Evolutionary conservation across 2,329 filamentous ascomycete species (phyloP).

Genomic region (Phyllosticta citriasiana): DNA sequence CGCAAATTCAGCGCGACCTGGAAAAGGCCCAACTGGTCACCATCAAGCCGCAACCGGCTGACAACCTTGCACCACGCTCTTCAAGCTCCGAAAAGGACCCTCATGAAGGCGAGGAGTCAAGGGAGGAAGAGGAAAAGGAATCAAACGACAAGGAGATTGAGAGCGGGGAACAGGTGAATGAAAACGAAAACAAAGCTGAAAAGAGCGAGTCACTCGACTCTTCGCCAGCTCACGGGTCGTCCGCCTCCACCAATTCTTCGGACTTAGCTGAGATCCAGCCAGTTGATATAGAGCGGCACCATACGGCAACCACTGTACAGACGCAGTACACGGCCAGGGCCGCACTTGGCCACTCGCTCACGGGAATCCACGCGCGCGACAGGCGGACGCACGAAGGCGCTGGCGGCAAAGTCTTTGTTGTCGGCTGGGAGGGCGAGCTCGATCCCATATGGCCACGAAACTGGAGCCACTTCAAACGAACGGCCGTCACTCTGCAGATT

Average conservation of each 20-base stretch:
- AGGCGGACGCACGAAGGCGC: conserved; percentile 27
- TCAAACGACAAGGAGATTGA: background rate
- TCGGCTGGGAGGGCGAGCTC: conserved; percentile 26
- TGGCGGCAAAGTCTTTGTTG: conserved; percentile 29
- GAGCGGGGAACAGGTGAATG: background rate
- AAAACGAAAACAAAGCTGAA: background rate
- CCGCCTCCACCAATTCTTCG: conserved; percentile 7
- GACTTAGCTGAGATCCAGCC: conserved; percentile 10
- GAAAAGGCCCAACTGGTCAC: conserved; percentile 10
- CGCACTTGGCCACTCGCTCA: conserved; percentile 24
- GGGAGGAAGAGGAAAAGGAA: background rate
- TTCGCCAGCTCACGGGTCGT: background rate
- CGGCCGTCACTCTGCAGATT: conserved; percentile 25
- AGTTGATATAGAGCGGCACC: conserved; percentile 14
- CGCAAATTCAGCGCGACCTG: conserved; percentile 13
- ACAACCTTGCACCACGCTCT: background rate
- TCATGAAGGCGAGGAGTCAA: background rate
- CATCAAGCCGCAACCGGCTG: conserved; percentile 1
- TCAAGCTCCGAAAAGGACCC: background rate
- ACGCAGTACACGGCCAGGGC: conserved; percentile 23
- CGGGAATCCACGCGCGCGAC: conserved; percentile 27
- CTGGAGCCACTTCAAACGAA: conserved; percentile 21
- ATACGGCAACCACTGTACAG: conserved; percentile 16
- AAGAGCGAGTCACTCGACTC: conserved; percentile 10
- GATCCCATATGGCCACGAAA: conserved; percentile 30